Conservation (phyloP, 768 basidiomycete species). For the Tylopilus subfusipes region DNA sequence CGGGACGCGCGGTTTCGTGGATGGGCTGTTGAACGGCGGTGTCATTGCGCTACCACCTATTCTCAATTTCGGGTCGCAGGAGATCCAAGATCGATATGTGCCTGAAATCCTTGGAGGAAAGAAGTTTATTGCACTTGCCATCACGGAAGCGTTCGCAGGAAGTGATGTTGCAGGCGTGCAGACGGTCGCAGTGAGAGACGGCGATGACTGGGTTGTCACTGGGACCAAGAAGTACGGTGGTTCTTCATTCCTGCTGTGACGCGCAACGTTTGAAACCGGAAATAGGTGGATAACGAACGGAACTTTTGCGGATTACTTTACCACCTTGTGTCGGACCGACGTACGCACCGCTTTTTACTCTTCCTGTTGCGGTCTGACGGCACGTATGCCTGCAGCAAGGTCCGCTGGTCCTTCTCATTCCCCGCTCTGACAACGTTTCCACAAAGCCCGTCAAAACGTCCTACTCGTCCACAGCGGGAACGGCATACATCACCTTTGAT, state of each 20-base stretch:
- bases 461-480: slow-evolving; percentile 90
- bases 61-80: slow-evolving; percentile 80
- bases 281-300: slow-evolving; percentile 89
- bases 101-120: slow-evolving; percentile 72
- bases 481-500: slow-evolving; percentile 80
- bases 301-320: slow-evolving; percentile 81
- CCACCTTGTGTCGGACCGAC: slow-evolving; percentile 71
- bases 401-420: slow-evolving; percentile 73
- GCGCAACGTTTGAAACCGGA: not conserved
- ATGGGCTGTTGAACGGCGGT: slow-evolving; percentile 75
- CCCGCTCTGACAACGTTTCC: slow-evolving; percentile 65
- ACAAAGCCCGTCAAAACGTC: slow-evolving; percentile 91
- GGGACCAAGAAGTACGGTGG: slow-evolving; percentile 81
- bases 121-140: slow-evolving; percentile 86
- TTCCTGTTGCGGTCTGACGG: slow-evolving; percentile 2
- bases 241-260: not conserved
- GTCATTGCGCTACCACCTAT: slow-evolving; percentile 91
- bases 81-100: slow-evolving; percentile 66
- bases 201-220: slow-evolving; percentile 81
- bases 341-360: slow-evolving; percentile 32
- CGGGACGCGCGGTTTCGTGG: slow-evolving; percentile 82
- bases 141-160: slow-evolving; percentile 91
- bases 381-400: slow-evolving; percentile 44
- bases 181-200: slow-evolving; percentile 83
- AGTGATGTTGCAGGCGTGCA: slow-evolving; percentile 82